Base-by-base conservation (phyloP, 108 stramenopile species). In the Nannochloropsis oceanica region DNA sequence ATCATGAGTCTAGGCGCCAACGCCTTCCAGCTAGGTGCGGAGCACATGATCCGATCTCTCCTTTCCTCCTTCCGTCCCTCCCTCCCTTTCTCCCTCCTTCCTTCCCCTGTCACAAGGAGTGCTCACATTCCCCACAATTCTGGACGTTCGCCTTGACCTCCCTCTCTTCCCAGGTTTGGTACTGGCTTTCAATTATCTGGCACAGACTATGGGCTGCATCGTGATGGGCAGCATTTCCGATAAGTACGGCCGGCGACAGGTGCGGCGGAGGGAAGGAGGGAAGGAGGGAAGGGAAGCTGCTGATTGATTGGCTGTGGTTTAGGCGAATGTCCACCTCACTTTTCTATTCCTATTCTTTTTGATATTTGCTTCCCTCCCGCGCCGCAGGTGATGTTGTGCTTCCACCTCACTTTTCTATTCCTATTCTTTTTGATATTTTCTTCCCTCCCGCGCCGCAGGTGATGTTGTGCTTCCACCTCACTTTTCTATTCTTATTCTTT, bases 171-270 rank as follows among this genome's bases (percentile, higher is more conserved):
- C 81, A 26, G 14, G 81, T 81, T 13, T 88, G 42, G 85, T 88
- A 8, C 84, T 88, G 43, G 79, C 84, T 80, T 84, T 84, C 26
- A 85, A 85, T 20, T 88, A 85, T 27, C 24, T 88, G 26, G 87
- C 87, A 42, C 87, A 88, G 59, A 85, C 43, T 0, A 81, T 84
- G 2, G 83, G 83, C 25, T 86, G 87, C 79, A 43, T 88, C 42
- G 79, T 90, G 27, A 89, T 89, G 87, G 91, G 89, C 18, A 84
- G 89, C 25, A 27, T 91, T 27, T 91, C 91, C 1, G 91, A 91
- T 44, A 26, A 26, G 22, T 85, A 80, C 14, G 91, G 91, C 11
- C 86, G 91, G 13, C 84, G 83, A 86, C 59, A 73, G 59, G 59
- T 73, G n/a, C 22, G 59, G 9, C 7, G 22, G n/a, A n/a, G 59